A percentile compares a stretch with the other conserved stretches of the same genome.
Evolutionary conservation across 768 basidiomycete species (phyloP).

Genomic region (Cantharellus cinnabarinus): DNA sequence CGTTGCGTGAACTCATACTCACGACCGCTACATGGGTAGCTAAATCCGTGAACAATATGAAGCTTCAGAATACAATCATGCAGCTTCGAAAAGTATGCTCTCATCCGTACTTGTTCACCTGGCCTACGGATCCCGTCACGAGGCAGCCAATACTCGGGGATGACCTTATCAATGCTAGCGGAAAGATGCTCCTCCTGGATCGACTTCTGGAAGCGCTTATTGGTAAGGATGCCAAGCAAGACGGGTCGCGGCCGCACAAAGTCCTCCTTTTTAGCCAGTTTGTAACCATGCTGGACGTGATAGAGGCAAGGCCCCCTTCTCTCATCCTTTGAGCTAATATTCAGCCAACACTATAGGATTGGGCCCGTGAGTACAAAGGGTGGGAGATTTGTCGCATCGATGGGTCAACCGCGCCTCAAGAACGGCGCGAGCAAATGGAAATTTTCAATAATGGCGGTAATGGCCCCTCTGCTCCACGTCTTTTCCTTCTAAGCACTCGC

Average conservation of each 20-base stretch:
- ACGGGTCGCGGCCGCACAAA: constrained; percentile 19
- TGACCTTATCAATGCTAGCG: constrained; percentile 66
- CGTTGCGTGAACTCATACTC: not conserved
- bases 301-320: constrained; percentile 37
- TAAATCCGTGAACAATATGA: constrained; percentile 78
- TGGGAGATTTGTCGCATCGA: constrained; percentile 85
- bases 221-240: constrained; percentile 9
- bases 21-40: constrained; percentile 22
- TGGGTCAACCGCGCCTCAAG: constrained; percentile 59
- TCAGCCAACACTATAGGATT: constrained; percentile 31
- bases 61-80: constrained; percentile 88
- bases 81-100: constrained; percentile 92
- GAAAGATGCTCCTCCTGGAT: constrained; percentile 95
- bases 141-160: constrained; percentile 47
- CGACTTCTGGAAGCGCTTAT: constrained; percentile 72
- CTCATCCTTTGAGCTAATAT: not conserved
- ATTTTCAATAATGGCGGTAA: constrained; percentile 59
- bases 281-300: constrained; percentile 87
- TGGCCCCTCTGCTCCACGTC: constrained; percentile 35
- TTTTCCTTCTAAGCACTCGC: constrained; percentile 67
- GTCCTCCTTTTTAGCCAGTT: constrained; percentile 48
- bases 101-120: constrained; percentile 79
- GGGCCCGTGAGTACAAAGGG: constrained; percentile 67
- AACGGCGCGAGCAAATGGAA: constrained; percentile 71
- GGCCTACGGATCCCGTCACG: constrained; percentile 47